These are phyloP conservation scores for Lyophyllum atratum DNA, from an alignment of 768 basidiomycete genomes.

Conservation along the genomic window DNA sequence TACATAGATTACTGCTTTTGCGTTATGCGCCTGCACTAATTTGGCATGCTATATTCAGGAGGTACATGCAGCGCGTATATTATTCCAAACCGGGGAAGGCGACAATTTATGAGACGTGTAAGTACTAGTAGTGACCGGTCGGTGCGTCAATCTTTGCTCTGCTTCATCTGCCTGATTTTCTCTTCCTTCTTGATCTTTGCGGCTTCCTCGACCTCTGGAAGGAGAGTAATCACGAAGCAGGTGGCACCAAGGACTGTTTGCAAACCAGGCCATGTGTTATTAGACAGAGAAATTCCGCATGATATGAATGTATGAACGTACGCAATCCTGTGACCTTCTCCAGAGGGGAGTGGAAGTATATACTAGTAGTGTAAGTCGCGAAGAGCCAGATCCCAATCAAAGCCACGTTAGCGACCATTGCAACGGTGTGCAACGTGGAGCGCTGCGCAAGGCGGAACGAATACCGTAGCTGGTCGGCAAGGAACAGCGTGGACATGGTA, in stretches of 20 bases:
- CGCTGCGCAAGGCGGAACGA: constrained; percentile 46
- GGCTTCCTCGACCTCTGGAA: constrained; percentile 8
- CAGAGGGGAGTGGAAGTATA: constrained; percentile 88
- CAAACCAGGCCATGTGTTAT: background rate
- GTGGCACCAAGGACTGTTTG: constrained; percentile 19
- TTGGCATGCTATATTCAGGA: background rate
- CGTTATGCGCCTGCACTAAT: background rate
- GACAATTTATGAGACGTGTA: too few relatives aligned
- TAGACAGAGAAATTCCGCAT: background rate
- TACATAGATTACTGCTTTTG: constrained; percentile 7
- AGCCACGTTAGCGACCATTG: constrained; percentile 44
- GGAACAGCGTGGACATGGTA: constrained; percentile 75
- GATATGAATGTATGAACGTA: constrained; percentile 40
- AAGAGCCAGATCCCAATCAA: constrained; percentile 70
- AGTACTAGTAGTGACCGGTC: background rate
- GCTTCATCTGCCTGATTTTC: constrained; percentile 1
- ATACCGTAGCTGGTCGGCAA: constrained; percentile 71
- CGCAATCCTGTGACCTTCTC: constrained; percentile 89
- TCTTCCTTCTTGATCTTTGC: constrained; percentile 7
- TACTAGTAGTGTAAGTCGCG: constrained; percentile 75
- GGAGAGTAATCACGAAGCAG: constrained; percentile 19
- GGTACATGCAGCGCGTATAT: too few relatives aligned
- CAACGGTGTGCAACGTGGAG: constrained; percentile 46
- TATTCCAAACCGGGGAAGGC: too few relatives aligned
- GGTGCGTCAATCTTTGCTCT: background rate